Evolutionary conservation across 2,329 filamentous ascomycete genomes (phyloP), one percentile per base, ranked within the genome.

Genomic region (Diplodia sapinea): DNA sequence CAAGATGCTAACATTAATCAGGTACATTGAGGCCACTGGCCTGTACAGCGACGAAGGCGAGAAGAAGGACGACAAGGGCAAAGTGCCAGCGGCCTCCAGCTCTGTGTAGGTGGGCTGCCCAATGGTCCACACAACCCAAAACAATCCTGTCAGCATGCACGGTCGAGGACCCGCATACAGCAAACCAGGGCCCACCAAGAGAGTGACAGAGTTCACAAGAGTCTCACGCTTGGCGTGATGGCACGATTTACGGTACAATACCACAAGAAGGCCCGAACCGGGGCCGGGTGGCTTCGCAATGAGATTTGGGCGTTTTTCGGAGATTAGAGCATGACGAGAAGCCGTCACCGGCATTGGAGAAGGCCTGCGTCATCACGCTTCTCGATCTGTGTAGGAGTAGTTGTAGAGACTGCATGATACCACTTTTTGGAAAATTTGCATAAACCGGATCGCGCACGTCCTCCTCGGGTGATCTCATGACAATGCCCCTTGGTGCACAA

Each of bases 21-120:
- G 78, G 68, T 79, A 79, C 69, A 79, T 79, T 66, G 78, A 79
- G 71, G 76, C 79, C 69, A 76, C 78, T 68, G 72, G 72, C 40
- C 73, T 79, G n/a, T 79, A 79, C 70, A 72, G 71, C 31, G 77
- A 78, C 9, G 78, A 79, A 57, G 76, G 77, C 12, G 77, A 75
- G 61, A 78, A 61, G 49, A 47, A 51, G 47, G 64, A 62, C 20
- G 55, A 51, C 2, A 66, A 79, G 54, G 73, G 73, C 40, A 73
- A 73, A 66, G 74, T 68, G 2, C 26, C 49, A 38, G 47, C 29
- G 23, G 43, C 62, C 5, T 65, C 67, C 61, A 61, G 61, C 47
- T 68, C 67, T 20, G 55, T 29, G 49, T 62, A 57, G 49, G 29
- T 12, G 23, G 23, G 9, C 15, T 43, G 23, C 43, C 5, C 36